Base-by-base conservation (phyloP, 1,284 basidiomycete species). In the Ganoderma boninense region DNA sequence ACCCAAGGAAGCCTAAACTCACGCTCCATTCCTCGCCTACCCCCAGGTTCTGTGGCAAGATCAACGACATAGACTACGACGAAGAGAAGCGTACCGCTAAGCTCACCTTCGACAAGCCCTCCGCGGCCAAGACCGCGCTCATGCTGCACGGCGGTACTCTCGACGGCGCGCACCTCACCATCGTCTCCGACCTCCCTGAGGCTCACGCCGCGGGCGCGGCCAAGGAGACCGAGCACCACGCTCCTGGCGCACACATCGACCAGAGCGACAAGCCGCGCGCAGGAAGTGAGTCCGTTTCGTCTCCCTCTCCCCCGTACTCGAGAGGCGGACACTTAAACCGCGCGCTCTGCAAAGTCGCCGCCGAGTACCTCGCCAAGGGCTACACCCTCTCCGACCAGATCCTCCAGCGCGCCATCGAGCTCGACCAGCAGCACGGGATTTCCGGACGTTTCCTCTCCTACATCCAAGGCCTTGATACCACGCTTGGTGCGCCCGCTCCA, bases 301-400 rank as follows among this genome's bases (percentile, higher is more conserved):
- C 35, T 11, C 20, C 43, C 42, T 14, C 56, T 56, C 66, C 32
- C 4, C 35, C 35, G 18, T n/a, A 16, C 32, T 60, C 57, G 57
- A 35, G 57, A 60, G 35, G 35, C 57, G n/a, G 57, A 43, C 60
- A 7, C 54, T 20, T 13, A 6, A 11, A 2, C 26, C 42, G 32
- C 62, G 57, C 8, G 42, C 46, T 72, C 29, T 26, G 52, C 77
- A 77, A 75, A 20, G 95, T 97, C 77, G 93, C 92, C 26, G 96
- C 96, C 49, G 96, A 97, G 80, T 96, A 97, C 82, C 89, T 98
- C 46, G 93, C 95, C 0, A 90, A 89, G 78, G 97, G 97, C 2
- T 98, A 98, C 83, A 79, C 80, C 61, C 87, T 98, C 52, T 91
- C 92, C 29, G 96, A 98, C 79, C 80, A 87, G 68, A 88, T 96